These are phyloP conservation scores for Coleophoma cylindrospora DNA, from an alignment of 2,329 filamentous ascomycete species.

Conservation along the genomic window DNA sequence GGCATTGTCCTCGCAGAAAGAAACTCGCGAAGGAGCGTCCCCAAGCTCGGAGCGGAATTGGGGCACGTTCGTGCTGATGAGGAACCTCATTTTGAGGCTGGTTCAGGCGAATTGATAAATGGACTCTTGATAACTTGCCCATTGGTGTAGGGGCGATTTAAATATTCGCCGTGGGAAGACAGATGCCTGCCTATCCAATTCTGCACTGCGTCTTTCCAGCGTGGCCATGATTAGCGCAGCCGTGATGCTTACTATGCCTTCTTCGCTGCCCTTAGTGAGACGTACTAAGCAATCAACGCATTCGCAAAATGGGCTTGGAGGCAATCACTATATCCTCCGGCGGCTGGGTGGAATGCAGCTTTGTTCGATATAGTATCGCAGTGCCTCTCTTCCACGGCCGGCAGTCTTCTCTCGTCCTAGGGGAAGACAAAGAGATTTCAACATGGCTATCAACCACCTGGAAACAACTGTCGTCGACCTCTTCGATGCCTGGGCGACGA, in stretches of 20 bases:
- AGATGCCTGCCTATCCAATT: too few relatives aligned
- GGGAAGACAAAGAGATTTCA: not conserved
- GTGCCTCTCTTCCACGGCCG: not conserved
- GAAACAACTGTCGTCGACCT: not conserved
- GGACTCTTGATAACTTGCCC: too few relatives aligned
- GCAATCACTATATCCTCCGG: not conserved
- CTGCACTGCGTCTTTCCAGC: too few relatives aligned
- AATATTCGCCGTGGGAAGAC: too few relatives aligned
- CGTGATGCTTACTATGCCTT: too few relatives aligned
- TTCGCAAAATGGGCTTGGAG: not conserved
- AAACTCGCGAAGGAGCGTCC: not conserved
- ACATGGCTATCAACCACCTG: not conserved
- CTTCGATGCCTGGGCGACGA: not conserved
- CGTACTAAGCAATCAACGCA: too few relatives aligned
- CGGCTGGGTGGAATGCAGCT: not conserved
- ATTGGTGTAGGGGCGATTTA: too few relatives aligned
- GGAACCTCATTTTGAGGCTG: not conserved
- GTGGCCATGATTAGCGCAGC: too few relatives aligned
- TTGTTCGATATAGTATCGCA: not conserved
- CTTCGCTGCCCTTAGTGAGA: too few relatives aligned
- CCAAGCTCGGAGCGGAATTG: not conserved
- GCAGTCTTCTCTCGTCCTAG: not conserved
- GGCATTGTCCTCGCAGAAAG: not conserved
- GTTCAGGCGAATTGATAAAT: not conserved
- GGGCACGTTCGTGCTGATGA: not conserved